Percentiles rank a stretch among this genome's conserved stretches.
These are phyloP conservation scores for Ophiostoma sp. DNA, from an alignment of 2,329 filamentous ascomycete genomes.

Conservation along the genomic window DNA sequence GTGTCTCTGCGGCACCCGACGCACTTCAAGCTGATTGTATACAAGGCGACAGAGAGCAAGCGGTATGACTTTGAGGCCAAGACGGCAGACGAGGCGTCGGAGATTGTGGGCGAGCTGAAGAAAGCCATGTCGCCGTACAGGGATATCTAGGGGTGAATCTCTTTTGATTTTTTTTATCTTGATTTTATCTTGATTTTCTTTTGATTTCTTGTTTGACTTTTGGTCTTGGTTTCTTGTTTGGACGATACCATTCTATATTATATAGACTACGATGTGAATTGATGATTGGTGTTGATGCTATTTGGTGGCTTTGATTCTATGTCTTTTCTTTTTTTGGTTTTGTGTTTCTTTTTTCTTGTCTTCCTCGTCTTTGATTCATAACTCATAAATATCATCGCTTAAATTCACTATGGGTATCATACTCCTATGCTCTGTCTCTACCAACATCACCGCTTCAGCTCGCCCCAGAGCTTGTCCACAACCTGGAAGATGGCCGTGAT, in stretches of 20 bases:
- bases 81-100: constrained; percentile 64
- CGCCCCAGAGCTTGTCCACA: constrained; percentile 74
- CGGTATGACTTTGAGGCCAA: constrained; percentile 81
- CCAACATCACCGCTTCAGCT: constrained; percentile 33
- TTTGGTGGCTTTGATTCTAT: background rate
- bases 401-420: background rate
- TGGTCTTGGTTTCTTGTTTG: background rate
- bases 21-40: constrained; percentile 68
- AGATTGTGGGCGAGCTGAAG: constrained; percentile 73
- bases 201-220: background rate
- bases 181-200: background rate
- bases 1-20: constrained; percentile 73
- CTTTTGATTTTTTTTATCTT: background rate
- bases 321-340: background rate
- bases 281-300: background rate
- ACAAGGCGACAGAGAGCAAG: constrained; percentile 70
- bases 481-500: constrained; percentile 91
- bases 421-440: background rate
- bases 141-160: constrained; percentile 38
- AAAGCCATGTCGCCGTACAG: constrained; percentile 66
- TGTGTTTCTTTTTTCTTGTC: background rate
- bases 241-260: constrained; percentile 8
- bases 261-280: background rate
- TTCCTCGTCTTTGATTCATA: background rate
- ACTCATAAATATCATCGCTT: background rate